Evolutionary conservation across 2,329 filamentous ascomycete species (phyloP).

Genomic region (Colletotrichum paranaense): DNA sequence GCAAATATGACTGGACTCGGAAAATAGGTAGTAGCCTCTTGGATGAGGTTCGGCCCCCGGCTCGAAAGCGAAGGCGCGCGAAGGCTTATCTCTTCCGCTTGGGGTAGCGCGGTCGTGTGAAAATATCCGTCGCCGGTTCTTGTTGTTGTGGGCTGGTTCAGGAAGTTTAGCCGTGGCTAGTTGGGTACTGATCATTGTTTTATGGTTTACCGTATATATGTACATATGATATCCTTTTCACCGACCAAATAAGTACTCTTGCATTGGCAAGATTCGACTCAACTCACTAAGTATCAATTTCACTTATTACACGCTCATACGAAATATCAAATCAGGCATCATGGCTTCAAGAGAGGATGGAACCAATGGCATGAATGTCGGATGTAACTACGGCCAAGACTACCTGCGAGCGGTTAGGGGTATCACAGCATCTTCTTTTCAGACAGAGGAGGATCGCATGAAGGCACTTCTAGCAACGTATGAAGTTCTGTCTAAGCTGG

Average conservation of each 20-base stretch:
- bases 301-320: neutral
- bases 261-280: too few species aligned
- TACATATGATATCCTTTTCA: too few species aligned
- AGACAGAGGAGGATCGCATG: neutral
- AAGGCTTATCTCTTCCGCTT: neutral
- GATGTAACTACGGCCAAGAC: neutral
- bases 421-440: neutral
- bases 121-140: neutral
- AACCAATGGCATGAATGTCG: neutral
- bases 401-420: neutral
- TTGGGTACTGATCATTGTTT: neutral
- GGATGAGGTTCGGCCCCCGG: neutral
- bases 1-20: neutral
- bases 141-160: neutral
- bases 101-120: neutral
- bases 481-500: slow-evolving; percentile 1
- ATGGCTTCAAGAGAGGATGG: neutral
- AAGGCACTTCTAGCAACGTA: slow-evolving; percentile 2
- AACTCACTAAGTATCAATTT: too few species aligned
- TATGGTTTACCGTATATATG: too few species aligned
- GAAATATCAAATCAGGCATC: neutral
- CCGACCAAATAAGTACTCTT: too few species aligned
- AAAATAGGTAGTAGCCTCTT: neutral
- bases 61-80: neutral
- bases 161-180: neutral